Evolutionary conservation across 306 rosid genomes (phyloP), one percentile per base, ranked within the genome.

Genomic region (Bauhinia variegata): DNA sequence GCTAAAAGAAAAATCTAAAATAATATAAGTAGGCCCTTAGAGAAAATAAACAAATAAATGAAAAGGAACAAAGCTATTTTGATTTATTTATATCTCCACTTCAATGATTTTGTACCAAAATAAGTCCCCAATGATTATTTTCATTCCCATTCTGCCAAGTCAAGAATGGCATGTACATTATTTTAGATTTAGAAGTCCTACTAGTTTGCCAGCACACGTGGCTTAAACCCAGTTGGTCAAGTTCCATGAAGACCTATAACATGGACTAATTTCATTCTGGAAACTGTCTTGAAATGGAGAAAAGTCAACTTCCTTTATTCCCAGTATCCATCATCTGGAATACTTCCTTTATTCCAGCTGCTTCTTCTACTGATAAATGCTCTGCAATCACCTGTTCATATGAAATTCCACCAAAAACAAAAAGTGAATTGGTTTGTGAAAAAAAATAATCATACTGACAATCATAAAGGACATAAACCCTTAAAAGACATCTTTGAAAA

Each of bases 291-390:
- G 18, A 50, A 60, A 38, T 23, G 28, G 1, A 23, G 28, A 23
- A 23, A 23, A 23, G 28, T 23, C 28, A 23, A 37, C 41, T 37
- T 37, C 99, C 99, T 63, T 66, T 78, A 63, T 86, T 88, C 70
- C 13, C 54, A 33, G 79, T 83, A 80, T 95, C 99, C 97, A 95
- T 86, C 51, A 75, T 2, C 60, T 81, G 43, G 80, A 95, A 95
- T 57, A 90, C 89, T 81, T 95, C 95, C 78, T 85, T 84, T 67
- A 95, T 72, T 32, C 91, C 95, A 0, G 97, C 97, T 71, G 84
- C 97, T 86, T 95, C 99, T 59, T 95, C 99, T 11, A 69, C 86
- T 4, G 99, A 83, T 79, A 95, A 82, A 78, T 88, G 95, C 83
- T 90, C 97, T 0, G 99, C 99, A 66, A 95, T 90, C 51, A 93